Evolutionary conservation across 495 filamentous ascomycete species (phyloP).

Genomic region (Tetracladium setigerum): DNA sequence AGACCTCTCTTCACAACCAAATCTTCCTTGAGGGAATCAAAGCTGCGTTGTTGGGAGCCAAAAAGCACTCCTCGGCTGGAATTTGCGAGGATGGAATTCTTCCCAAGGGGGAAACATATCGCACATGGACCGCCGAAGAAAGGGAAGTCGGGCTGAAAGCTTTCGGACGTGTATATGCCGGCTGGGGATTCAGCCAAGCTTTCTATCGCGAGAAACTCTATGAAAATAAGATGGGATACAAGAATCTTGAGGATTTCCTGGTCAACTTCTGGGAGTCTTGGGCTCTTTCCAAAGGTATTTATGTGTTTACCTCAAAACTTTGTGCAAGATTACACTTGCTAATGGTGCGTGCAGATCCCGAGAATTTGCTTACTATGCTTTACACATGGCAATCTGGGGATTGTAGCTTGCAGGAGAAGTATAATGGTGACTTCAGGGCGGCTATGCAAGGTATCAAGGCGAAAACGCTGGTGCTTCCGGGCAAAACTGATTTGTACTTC

Average conservation of each 20-base stretch:
- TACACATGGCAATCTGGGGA: slow-evolving; percentile 72
- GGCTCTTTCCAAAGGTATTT: slow-evolving; percentile 53
- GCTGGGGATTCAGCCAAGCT: slow-evolving; percentile 68
- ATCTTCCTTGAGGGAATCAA: slow-evolving; percentile 71
- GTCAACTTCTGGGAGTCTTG: slow-evolving; percentile 65
- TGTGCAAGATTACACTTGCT: neutral
- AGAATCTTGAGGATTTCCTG: slow-evolving; percentile 62
- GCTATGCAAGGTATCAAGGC: slow-evolving; percentile 62
- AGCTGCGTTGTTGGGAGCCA: slow-evolving; percentile 53
- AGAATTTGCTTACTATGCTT: slow-evolving; percentile 58
- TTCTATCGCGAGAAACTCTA: slow-evolving; percentile 64
- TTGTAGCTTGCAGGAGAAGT: slow-evolving; percentile 52
- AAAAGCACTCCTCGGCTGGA: slow-evolving; percentile 44
- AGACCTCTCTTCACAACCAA: slow-evolving; percentile 62
- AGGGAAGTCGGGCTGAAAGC: slow-evolving; percentile 57
- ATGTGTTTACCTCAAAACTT: neutral
- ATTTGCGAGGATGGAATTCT: slow-evolving; percentile 31
- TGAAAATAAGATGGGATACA: slow-evolving; percentile 50
- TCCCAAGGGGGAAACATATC: slow-evolving; percentile 29
- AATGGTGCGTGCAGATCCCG: slow-evolving; percentile 44
- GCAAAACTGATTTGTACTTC: slow-evolving; percentile 67
- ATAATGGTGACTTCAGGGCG: slow-evolving; percentile 55
- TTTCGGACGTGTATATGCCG: slow-evolving; percentile 64
- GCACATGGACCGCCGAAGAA: slow-evolving; percentile 48
- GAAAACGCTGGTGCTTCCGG: slow-evolving; percentile 55